Percentiles rank a stretch among this genome's conserved stretches.
Evolutionary conservation across 2,329 filamentous ascomycete genomes (phyloP).

Genomic region (Diplocarpon rosae): DNA sequence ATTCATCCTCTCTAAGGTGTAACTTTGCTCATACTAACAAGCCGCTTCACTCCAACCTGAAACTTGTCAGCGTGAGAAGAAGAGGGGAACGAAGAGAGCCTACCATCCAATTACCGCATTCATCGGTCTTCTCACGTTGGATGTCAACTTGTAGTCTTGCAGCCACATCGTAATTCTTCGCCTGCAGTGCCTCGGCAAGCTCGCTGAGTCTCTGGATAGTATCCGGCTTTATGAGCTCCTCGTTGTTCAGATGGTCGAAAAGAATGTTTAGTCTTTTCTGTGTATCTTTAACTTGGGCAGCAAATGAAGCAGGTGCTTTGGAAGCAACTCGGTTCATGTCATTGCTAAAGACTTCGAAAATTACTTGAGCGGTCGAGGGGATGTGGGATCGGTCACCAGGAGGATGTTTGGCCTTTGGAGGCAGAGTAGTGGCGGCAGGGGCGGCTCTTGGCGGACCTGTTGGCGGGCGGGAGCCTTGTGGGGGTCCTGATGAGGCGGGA

Average conservation of each 20-base stretch:
- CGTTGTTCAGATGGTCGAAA: conserved; percentile 97
- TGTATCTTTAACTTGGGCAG: conserved; percentile 82
- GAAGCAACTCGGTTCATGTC: conserved; percentile 85
- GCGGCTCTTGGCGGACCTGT: conserved; percentile 35
- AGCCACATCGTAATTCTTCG: conserved; percentile 58
- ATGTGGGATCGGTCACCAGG: conserved; percentile 86
- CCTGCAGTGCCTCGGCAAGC: conserved; percentile 54
- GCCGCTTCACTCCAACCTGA: conserved; percentile 63
- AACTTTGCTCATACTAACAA: conserved; percentile 70
- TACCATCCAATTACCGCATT: conserved; percentile 84
- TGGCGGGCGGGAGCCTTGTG: conserved; percentile 31
- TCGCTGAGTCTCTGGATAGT: conserved; percentile 58
- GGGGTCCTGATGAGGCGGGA: conserved; percentile 35
- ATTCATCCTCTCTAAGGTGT: conserved; percentile 36
- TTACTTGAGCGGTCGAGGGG: conserved; percentile 58
- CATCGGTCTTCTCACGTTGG: conserved; percentile 64
- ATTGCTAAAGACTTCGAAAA: conserved; percentile 69
- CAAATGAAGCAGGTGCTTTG: conserved; percentile 77
- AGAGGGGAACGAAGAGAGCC: conserved; percentile 29
- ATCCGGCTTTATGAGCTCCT: conserved; percentile 73
- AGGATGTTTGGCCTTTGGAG: conserved; percentile 58
- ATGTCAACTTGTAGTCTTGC: conserved; percentile 63
- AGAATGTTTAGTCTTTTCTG: conserved; percentile 85
- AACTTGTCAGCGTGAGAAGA: conserved; percentile 30
- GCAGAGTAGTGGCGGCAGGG: conserved; percentile 35